Evolutionary conservation across 2,329 filamentous ascomycete genomes (phyloP).

Genomic region (Colletotrichum chrysophilum): DNA sequence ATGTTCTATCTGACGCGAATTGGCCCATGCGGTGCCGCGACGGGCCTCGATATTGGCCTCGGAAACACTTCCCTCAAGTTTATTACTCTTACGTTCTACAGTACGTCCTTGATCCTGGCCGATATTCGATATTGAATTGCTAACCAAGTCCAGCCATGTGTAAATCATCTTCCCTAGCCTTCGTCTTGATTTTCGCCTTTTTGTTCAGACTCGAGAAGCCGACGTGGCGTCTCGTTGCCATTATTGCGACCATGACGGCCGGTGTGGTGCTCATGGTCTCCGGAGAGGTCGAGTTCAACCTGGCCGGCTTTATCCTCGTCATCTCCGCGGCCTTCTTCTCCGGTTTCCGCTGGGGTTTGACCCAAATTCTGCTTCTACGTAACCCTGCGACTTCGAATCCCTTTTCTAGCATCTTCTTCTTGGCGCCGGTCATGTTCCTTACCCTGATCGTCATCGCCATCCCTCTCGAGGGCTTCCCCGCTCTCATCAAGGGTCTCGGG

Average conservation of each 20-base stretch:
- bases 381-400: conserved; percentile 96
- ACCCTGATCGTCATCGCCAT: conserved; percentile 81
- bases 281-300: conserved; percentile 88
- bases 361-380: conserved; percentile 90
- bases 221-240: conserved; percentile 82
- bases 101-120: conserved; percentile 47
- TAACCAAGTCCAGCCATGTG: conserved; percentile 76
- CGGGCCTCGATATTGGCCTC: conserved; percentile 92
- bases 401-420: conserved; percentile 95
- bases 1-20: conserved; percentile 93
- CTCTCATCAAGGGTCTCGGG: conserved; percentile 70
- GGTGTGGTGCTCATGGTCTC: conserved; percentile 99
- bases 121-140: conserved; percentile 2
- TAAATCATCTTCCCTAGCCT: conserved; percentile 94
- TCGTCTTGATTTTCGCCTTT: conserved; percentile 95
- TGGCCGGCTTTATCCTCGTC: conserved; percentile 87
- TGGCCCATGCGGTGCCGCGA: conserved; percentile 89
- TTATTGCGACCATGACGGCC: conserved; percentile 89
- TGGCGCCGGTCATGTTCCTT: conserved; percentile 96
- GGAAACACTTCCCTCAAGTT: conserved; percentile 96
- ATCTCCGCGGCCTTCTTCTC: conserved; percentile 95
- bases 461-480: conserved; percentile 79
- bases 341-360: conserved; percentile 97
- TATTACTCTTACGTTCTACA: conserved; percentile 97
- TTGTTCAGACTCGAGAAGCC: conserved; percentile 89